Percentiles rank a stretch among this genome's conserved stretches.
These are phyloP conservation scores for Globisporangium canariense DNA, from an alignment of 352 stramenopile genomes.

Conservation along the genomic window DNA sequence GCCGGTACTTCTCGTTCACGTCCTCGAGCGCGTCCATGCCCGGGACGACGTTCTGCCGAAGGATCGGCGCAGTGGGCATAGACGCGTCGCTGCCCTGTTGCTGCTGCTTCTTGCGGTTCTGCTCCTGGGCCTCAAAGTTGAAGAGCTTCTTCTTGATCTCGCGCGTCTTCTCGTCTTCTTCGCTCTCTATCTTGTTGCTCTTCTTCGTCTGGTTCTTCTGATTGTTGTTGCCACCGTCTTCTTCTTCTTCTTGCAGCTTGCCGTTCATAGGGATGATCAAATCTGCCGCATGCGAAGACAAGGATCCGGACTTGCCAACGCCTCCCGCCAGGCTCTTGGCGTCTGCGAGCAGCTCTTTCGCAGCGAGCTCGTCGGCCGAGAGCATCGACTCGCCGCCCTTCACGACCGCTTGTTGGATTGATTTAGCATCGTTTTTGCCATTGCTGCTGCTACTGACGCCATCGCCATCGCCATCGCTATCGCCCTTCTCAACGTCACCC, in stretches of 20 bases:
- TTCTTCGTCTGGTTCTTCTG: not conserved
- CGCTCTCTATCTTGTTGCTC: not conserved
- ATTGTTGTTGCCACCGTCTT: not conserved
- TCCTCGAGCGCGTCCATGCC: conserved; percentile 62
- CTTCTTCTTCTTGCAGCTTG: not conserved
- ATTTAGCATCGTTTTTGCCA: not conserved
- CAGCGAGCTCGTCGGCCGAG: conserved; percentile 39
- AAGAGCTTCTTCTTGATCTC: conserved; percentile 41
- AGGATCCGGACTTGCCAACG: not conserved
- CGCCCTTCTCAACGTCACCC: not conserved
- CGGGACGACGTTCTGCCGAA: conserved; percentile 70
- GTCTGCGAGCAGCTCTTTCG: conserved; percentile 37
- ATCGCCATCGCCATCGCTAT: not conserved
- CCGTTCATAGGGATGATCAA: conserved; percentile 57
- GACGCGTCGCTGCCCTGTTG: conserved; percentile 10
- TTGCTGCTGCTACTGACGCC: too few species aligned
- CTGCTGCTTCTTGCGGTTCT: conserved; percentile 15
- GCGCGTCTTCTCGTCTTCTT: conserved; percentile 10
- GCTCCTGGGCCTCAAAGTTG: conserved; percentile 25
- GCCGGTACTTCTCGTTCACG: conserved; percentile 80
- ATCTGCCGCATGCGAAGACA: conserved; percentile 10
- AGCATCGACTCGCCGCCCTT: conserved; percentile 6
- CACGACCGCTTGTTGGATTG: not conserved
- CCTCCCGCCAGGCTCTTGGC: conserved; percentile 18
- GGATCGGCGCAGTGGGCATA: conserved; percentile 38